Evolutionary conservation across 345 rosid species (phyloP), one percentile per base, ranked within the genome.

Genomic region (Eutrema yunnanense): DNA sequence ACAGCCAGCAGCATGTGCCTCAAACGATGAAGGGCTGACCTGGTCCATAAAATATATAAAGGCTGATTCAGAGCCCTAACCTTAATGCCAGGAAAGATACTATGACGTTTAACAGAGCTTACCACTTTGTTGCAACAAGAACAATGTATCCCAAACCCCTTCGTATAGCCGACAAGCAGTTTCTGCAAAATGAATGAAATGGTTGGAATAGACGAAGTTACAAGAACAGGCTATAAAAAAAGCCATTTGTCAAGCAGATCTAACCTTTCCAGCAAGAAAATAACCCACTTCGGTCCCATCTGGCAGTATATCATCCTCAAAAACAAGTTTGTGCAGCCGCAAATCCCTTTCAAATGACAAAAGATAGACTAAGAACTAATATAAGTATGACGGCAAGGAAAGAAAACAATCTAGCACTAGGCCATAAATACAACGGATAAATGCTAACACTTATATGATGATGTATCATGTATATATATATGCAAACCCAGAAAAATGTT

Each of bases 1-100:
- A 83, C 82, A 91, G 72, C 98, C 98, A 77, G 98, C 98, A 77
- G 98, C 98, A 89, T 94, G 98, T 72, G 96, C 88, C 87, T 94
- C 98, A 81, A 94, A 94, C 46, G 58, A 79, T 46, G 98, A 94
- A 37, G 98, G 92, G 71, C 98, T 94, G 68, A 94, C 79, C 97
- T 94, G 90, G 63, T 33, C 79, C 72, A 78, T 16, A 55, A 26
- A 60, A 19, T 5, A 37, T 10, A 71, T 54, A 64, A 53, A 49
- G 72, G 65, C 63, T 73, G 37, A 62, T 53, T 62, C 65, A 46
- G 71, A 52, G 49, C 49, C 19, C 0, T 11, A 65, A 13, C 40
- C 44, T 51, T 22, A 22, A 52, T 43, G 38, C 53, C 33, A 44
- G 33, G 40, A 70, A 62, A 68, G 32, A 79, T 54, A 50, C 49